Evolutionary conservation across 257 asterid genomes (phyloP), one percentile per base, ranked within the genome.

Genomic region (Striga asiatica): DNA sequence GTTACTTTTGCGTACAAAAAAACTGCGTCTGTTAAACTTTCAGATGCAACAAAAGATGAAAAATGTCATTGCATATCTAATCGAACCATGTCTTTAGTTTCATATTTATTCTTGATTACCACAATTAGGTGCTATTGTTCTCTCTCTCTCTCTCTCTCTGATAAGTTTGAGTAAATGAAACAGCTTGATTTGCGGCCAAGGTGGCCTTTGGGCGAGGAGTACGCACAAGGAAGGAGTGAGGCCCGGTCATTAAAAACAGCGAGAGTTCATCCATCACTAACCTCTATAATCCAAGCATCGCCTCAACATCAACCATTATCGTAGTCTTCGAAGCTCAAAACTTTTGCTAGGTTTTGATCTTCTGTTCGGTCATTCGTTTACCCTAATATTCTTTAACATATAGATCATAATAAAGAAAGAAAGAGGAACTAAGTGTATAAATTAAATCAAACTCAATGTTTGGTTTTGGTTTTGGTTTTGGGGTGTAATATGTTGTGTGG

Each of bases 151-250:
- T 43, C 21, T 4, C 9, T 41, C 22, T 58, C 51, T 58, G 42
- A 60, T 54, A 39, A n/a, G 45, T 43, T 65, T 29, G 23, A 11
- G 32, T 13, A 24, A 55, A 59, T 64, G 60, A 56, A 68, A 34
- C 93, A 92, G 97, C 72, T 88, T 57, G 99, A 88, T 83, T 62
- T 88, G 48, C 81, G 94, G 19, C 99, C 97, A 58, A 79, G 99
- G 65, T 92, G 99, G 99, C 97, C 97, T 14, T 54, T 92, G 61
- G 99, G 97, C 0, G 99, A 88, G 56, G 97, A 84, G 50, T 75
- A 72, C 4, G 94, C 84, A 0, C 81, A 77, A 59, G 99, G 99
- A 65, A 82, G 75, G 78, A 92, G 97, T 54, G 93, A 84, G 56
- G 99, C 97, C 10, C 88, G 97, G 1, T 88, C 99, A 0, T 0